These are phyloP conservation scores for Schizosaccharomyces osmophilus DNA, from an alignment of 805 yeast species.

Conservation along the genomic window DNA sequence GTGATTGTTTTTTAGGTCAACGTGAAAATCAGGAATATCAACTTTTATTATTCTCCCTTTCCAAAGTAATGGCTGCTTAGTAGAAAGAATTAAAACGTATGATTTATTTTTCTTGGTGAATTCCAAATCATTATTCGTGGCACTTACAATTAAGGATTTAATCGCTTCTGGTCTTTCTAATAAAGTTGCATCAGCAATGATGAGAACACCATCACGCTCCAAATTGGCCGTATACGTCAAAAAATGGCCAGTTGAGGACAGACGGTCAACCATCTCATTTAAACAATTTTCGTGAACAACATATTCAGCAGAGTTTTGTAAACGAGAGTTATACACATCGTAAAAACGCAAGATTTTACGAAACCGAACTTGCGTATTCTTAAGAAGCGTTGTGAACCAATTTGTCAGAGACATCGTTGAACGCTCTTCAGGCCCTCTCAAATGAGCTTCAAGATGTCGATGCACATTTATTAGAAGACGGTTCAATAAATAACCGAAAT, in stretches of 20 bases:
- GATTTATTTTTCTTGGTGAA: constrained; percentile 4
- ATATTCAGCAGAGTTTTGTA: constrained; percentile 40
- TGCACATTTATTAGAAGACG: constrained; percentile 45
- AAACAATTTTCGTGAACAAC: constrained; percentile 12
- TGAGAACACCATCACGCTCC: constrained; percentile 53
- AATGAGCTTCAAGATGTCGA: constrained; percentile 47
- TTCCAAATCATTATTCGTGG: constrained; percentile 3
- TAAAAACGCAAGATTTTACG: constrained; percentile 65
- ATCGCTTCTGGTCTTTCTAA: constrained; percentile 5
- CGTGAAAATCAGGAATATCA: constrained; percentile 13
- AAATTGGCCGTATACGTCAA: constrained; percentile 48
- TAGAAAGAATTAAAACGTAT: constrained; percentile 22
- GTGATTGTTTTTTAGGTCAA: constrained; percentile 43
- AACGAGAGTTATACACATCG: constrained; percentile 35
- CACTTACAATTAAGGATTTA: constrained; percentile 5
- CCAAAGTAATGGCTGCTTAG: constrained; percentile 75
- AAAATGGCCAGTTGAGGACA: constrained; percentile 47
- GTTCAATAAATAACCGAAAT: constrained; percentile 36
- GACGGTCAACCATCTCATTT: constrained; percentile 29
- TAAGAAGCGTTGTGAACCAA: constrained; percentile 21
- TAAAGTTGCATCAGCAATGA: constrained; percentile 42
- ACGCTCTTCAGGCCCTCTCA: constrained; percentile 30
- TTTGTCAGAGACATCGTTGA: constrained; percentile 24
- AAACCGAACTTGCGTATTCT: constrained; percentile 26
- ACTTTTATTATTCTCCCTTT: constrained; percentile 51